Conservation (phyloP, 2,329 filamentous ascomycete genomes). For the Chaetomium olivaceum region DNA sequence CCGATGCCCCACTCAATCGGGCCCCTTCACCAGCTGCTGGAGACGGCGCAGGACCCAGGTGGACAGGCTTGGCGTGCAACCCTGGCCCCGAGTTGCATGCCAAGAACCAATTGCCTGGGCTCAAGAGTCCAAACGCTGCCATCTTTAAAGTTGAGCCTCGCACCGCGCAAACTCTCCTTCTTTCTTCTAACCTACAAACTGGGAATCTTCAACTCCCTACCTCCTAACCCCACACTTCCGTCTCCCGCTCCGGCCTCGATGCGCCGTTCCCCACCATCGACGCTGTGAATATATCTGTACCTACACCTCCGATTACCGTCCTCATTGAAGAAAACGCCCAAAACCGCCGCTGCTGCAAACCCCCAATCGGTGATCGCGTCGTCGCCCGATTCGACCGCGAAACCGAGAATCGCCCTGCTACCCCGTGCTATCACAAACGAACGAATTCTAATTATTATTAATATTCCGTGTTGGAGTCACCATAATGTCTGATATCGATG, state of each 20-base stretch:
- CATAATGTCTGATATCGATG: slow-evolving; percentile 85
- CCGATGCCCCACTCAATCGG: slow-evolving; percentile 4
- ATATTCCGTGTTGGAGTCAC: neutral
- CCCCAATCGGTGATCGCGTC: neutral
- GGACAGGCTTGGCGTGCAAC: neutral
- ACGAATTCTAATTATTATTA: neutral
- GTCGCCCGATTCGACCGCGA: neutral
- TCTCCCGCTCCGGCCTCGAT: neutral
- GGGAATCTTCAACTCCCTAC: neutral
- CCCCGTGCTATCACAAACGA: slow-evolving; percentile 3
- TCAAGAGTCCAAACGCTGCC: too few relatives aligned
- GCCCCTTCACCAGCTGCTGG: slow-evolving; percentile 5
- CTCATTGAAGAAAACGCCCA: neutral
- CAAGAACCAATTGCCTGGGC: slow-evolving; percentile 9
- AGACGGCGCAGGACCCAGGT: neutral
- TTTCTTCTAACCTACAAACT: neutral
- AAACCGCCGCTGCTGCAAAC: neutral
- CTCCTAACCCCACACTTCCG: neutral
- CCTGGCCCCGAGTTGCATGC: neutral
- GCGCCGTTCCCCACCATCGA: neutral
- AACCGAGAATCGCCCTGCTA: slow-evolving; percentile 3
- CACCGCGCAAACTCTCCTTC: neutral
- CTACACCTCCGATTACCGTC: neutral
- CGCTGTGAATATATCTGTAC: neutral
- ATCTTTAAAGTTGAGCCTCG: neutral